Conservation (phyloP, 78 protist genomes). For the Pelomyxa schiedti region DNA sequence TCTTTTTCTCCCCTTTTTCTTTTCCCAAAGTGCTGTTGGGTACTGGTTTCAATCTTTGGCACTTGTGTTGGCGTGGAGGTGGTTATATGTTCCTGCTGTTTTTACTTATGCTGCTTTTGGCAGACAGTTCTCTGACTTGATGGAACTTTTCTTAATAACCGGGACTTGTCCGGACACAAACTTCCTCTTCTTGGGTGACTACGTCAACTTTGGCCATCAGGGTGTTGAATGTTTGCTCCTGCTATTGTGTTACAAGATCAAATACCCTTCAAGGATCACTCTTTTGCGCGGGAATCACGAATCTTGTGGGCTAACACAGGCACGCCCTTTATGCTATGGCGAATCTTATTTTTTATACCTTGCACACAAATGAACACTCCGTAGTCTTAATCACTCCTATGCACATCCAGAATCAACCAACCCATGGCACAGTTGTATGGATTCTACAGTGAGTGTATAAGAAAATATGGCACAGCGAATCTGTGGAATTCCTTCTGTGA, state of each 20-base stretch:
- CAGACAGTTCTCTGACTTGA: conserved; percentile 88
- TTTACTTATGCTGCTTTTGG: no score
- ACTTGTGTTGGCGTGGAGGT: background rate
- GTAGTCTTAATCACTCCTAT: no score
- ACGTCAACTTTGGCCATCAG: conserved; percentile 60
- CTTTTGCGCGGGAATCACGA: conserved; percentile 95
- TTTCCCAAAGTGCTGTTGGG: background rate
- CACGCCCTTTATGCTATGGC: background rate
- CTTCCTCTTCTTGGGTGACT: conserved; percentile 89
- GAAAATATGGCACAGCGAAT: conserved; percentile 77
- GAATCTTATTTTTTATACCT: background rate
- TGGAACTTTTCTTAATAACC: conserved; percentile 86
- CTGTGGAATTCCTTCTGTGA: conserved; percentile 89
- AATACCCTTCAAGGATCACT: conserved; percentile 61
- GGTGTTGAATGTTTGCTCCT: conserved; percentile 40
- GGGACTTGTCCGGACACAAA: conserved; percentile 86
- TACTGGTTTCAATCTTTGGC: background rate
- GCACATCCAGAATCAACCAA: no score
- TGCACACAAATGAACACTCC: background rate
- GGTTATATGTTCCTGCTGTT: background rate
- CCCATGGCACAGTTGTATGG: conserved; percentile 72
- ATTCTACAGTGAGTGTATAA: conserved; percentile 87
- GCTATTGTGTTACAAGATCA: conserved; percentile 32
- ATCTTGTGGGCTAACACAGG: conserved; percentile 85
- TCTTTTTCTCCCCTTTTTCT: background rate